Evolutionary conservation across 768 basidiomycete species (phyloP).

Genomic region (Podaxis sp.): DNA sequence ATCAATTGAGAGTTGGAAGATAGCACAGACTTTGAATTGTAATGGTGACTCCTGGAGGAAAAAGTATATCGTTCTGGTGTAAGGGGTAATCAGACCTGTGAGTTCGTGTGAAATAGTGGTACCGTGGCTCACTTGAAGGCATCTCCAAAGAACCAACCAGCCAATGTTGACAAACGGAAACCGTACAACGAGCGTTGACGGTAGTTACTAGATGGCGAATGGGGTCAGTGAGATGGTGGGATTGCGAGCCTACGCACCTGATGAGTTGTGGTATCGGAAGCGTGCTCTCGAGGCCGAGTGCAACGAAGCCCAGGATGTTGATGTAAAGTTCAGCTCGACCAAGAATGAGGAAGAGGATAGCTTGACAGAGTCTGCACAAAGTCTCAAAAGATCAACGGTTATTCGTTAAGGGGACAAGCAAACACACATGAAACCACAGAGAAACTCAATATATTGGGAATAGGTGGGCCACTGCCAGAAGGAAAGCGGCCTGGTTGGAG

Average conservation of each 20-base stretch:
- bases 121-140: constrained; percentile 62
- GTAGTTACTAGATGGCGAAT: constrained; percentile 55
- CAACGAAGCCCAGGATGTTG: constrained; percentile 64
- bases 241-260: constrained; percentile 40
- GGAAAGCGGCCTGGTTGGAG: constrained; percentile 60
- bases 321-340: constrained; percentile 59
- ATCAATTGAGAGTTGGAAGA: constrained; percentile 82
- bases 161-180: constrained; percentile 75
- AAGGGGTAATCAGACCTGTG: not conserved
- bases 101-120: not conserved
- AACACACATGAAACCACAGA: constrained; percentile 71
- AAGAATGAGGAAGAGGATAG: constrained; percentile 74
- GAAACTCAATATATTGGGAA: constrained; percentile 75
- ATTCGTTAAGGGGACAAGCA: not conserved
- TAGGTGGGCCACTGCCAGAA: constrained; percentile 89
- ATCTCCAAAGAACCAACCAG: constrained; percentile 85
- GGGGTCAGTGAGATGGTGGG: constrained; percentile 5
- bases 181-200: constrained; percentile 78
- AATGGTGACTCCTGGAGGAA: constrained; percentile 68
- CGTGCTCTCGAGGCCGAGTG: constrained; percentile 80
- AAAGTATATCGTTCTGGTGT: constrained; percentile 71
- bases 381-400: not conserved
- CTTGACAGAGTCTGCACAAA: constrained; percentile 52
- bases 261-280: constrained; percentile 83
- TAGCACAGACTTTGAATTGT: constrained; percentile 79